Percentiles rank a stretch among this genome's conserved stretches.
Conservation (phyloP, 805 yeast genomes). For the Suhomyces prunicola region DNA sequence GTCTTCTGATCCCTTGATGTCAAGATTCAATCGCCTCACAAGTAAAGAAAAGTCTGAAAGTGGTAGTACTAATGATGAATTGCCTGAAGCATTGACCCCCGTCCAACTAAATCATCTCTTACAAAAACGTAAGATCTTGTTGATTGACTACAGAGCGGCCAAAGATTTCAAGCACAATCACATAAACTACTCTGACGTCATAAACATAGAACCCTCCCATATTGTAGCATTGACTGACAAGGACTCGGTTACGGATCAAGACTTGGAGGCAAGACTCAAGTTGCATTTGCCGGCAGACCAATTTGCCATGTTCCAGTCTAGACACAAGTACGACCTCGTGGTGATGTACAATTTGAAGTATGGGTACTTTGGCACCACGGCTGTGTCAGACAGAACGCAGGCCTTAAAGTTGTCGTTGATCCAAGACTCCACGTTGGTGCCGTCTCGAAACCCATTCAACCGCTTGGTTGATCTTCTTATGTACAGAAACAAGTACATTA, state of each 20-base stretch:
- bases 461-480: constrained; percentile 40
- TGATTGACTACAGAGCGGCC: constrained; percentile 70
- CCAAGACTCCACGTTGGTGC: constrained; percentile 32
- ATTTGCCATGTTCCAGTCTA: constrained; percentile 46
- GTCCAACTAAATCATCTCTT: constrained; percentile 13
- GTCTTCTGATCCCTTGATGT: constrained; percentile 20
- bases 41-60: not conserved
- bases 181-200: constrained; percentile 53
- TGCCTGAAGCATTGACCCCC: constrained; percentile 15
- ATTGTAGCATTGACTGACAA: constrained; percentile 15
- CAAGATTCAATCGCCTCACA: constrained; percentile 21
- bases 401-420: constrained; percentile 36
- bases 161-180: constrained; percentile 61
- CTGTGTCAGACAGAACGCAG: constrained; percentile 27
- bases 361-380: constrained; percentile 20
- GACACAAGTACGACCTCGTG: constrained; percentile 59
- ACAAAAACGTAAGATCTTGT: constrained; percentile 32
- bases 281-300: constrained; percentile 57
- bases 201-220: constrained; percentile 69
- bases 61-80: not conserved
- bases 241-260: constrained; percentile 52
- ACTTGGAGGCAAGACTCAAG: constrained; percentile 60
- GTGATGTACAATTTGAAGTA: constrained; percentile 59
- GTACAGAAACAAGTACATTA: constrained; percentile 30
- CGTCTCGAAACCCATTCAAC: constrained; percentile 56